Conservation (phyloP, 495 filamentous ascomycete genomes). For the Aspergillus baeticus region DNA sequence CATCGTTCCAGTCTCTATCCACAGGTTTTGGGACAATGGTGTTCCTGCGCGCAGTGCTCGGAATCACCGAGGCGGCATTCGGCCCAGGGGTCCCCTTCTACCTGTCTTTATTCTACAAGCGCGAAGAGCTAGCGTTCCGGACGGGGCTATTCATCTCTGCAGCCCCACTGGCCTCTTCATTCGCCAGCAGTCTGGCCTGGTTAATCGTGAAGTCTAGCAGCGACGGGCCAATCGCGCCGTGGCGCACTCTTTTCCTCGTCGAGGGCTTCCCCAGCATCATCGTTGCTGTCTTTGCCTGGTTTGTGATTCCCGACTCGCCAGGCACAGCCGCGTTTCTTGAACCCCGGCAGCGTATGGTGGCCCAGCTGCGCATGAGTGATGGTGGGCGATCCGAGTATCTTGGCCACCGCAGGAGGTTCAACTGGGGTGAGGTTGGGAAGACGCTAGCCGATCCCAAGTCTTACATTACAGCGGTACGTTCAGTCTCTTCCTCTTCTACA, state of each 20-base stretch:
- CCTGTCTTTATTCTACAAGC: slow-evolving; percentile 59
- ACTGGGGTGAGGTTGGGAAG: slow-evolving; percentile 52
- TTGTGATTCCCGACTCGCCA: slow-evolving; percentile 53
- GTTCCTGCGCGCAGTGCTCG: slow-evolving; percentile 49
- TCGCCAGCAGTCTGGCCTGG: slow-evolving; percentile 66
- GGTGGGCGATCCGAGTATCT: slow-evolving; percentile 26
- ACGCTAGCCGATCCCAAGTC: slow-evolving; percentile 61
- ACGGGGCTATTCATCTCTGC: slow-evolving; percentile 63
- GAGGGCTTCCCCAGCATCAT: slow-evolving; percentile 63
- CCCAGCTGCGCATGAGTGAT: slow-evolving; percentile 47
- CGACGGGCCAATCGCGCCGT: slow-evolving; percentile 52
- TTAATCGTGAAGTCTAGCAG: slow-evolving; percentile 50
- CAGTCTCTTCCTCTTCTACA: neutral
- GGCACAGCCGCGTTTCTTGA: slow-evolving; percentile 50
- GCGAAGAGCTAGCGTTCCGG: slow-evolving; percentile 60
- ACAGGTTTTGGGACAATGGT: slow-evolving; percentile 50
- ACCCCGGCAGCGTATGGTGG: slow-evolving; percentile 44
- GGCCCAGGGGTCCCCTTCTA: slow-evolving; percentile 63
- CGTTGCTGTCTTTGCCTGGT: slow-evolving; percentile 53
- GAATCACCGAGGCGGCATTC: slow-evolving; percentile 62
- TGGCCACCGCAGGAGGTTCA: slow-evolving; percentile 27
- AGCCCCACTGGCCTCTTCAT: slow-evolving; percentile 63
- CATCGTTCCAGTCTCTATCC: slow-evolving; percentile 68
- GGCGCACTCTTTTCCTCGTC: slow-evolving; percentile 59
- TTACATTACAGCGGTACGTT: slow-evolving; percentile 63